phyloP scores from a whole-genome alignment of 352 stramenopile species.

The Pythium apleroticum region DNA sequence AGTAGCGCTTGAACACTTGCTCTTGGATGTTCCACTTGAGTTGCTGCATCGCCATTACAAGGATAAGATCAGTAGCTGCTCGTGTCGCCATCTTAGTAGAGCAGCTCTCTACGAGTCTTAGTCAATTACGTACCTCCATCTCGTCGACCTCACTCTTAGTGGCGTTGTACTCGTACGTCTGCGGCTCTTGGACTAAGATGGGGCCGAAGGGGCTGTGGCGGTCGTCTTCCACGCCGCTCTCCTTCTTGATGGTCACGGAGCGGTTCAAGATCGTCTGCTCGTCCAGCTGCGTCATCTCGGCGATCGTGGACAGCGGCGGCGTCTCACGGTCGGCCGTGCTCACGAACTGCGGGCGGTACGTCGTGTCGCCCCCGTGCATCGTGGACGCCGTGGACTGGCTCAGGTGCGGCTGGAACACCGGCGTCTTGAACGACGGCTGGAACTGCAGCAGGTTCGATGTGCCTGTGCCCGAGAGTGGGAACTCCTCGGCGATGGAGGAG shows the following conservation, averaged over 20 bases:
- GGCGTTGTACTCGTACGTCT: conserved; percentile 56
- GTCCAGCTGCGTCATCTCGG: conserved; percentile 51
- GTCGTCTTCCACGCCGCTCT: conserved; percentile 40
- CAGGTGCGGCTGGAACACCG: conserved; percentile 22
- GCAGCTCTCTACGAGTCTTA: not conserved
- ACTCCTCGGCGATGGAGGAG: conserved; percentile 60
- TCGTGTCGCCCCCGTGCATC: conserved; percentile 9
- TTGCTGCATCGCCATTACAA: conserved; percentile 32
- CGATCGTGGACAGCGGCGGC: conserved; percentile 35
- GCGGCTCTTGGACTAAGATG: conserved; percentile 31
- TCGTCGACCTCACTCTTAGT: conserved; percentile 68
- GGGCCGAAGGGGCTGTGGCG: conserved; percentile 36
- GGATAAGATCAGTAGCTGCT: conserved; percentile 7
- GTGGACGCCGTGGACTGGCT: conserved; percentile 22
- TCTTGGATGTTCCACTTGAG: conserved; percentile 68
- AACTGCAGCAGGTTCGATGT: conserved; percentile 33
- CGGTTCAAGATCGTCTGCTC: conserved; percentile 58
- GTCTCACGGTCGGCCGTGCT: conserved; percentile 31
- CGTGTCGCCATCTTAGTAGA: not conserved
- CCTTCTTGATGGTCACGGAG: conserved; percentile 38
- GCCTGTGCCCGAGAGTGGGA: conserved; percentile 40
- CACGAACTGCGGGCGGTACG: conserved; percentile 14
- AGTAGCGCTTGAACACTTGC: conserved; percentile 63
- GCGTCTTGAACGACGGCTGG: conserved; percentile 17
- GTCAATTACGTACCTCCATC: conserved; percentile 54